Base-by-base conservation (phyloP, 352 stramenopile species). In the Globisporangium spiculum region DNA sequence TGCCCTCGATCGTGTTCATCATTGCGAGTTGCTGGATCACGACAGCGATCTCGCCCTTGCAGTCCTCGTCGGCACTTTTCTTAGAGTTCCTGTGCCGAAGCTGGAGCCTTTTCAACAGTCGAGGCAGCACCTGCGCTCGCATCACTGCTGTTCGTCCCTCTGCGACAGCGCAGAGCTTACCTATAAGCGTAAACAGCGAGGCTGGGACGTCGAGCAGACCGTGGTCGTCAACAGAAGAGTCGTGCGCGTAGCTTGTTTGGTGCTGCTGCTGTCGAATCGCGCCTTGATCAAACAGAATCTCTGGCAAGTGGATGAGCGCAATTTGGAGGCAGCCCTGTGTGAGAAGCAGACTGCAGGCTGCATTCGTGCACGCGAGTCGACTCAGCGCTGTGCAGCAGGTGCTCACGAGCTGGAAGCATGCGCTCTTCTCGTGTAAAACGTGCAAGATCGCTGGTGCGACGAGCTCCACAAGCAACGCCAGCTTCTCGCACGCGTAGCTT, bases 21-120 rank as follows among this genome's bases (percentile, higher is more conserved):
- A 84, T 83, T 1, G 84, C 79, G 5, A 92, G 65, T 6, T 69
- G 73, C 5, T 74, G 73, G 46, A 92, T 73, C 6, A 88, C 57
- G 26, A 86, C 78, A 0, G 82, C 79, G 57, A 92, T 90, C 59
- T 91, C 81, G 32, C 81, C 79, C 58, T 92, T 91, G 63, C 84
- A 88, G 3, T 79, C 75, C 16, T 86, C 64, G 57, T 91, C 81
- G 56, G 73, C 4, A 0, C 57, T 67, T 24, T 26, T 50, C 50
- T 34, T 67, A 0, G 38, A 68, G 1, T 22, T 62, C 26, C 41
- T 20, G 60, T 61, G 65, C 0, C 59, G 63, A 7, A 91, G 68
- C 56, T 94, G 84, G 9, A 93, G 71, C 0, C 86, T 84, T 61
- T 91, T 91, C n/a, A 94, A 75, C 18, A 92, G 64, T 2, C 84